Percentiles rank a stretch among this genome's conserved stretches.
phyloP scores from a whole-genome alignment of 108 stramenopile genomes.

The Cyclotella atomus region DNA sequence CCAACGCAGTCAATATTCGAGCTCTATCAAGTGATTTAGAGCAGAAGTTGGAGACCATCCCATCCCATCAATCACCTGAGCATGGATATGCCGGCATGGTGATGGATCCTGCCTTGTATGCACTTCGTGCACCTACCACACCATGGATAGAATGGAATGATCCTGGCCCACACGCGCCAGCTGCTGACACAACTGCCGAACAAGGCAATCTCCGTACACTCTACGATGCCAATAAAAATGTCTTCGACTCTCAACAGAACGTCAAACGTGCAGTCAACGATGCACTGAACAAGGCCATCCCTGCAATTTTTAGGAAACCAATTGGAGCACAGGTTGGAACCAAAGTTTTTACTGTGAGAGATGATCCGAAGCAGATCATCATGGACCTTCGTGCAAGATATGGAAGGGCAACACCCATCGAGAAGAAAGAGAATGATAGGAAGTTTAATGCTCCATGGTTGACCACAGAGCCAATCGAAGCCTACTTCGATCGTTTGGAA shows the following conservation, averaged over 20 bases:
- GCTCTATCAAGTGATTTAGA: not conserved
- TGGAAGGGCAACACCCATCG: not conserved
- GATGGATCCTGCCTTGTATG: not conserved
- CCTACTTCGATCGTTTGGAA: constrained; percentile 14
- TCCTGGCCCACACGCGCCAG: constrained; percentile 5
- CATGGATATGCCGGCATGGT: constrained; percentile 8
- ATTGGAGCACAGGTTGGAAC: constrained; percentile 9
- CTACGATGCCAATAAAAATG: constrained; percentile 16
- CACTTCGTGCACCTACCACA: not conserved
- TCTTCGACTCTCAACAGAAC: constrained; percentile 6
- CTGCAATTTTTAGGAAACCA: constrained; percentile 7
- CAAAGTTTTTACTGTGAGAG: not conserved
- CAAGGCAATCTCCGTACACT: not conserved
- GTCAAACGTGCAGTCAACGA: constrained; percentile 4
- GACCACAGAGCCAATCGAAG: constrained; percentile 19
- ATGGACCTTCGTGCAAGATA: constrained; percentile 7
- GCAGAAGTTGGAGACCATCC: constrained; percentile 6
- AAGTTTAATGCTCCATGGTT: constrained; percentile 1
- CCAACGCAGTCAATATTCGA: constrained; percentile 9
- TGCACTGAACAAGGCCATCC: constrained; percentile 12
- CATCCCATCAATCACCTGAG: not conserved
- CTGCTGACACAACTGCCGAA: not conserved
- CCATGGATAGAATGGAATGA: constrained; percentile 6
- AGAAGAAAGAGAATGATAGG: constrained; percentile 1
- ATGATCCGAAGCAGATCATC: constrained; percentile 3